A percentile compares a stretch with the other conserved stretches of the same genome.
phyloP scores from a whole-genome alignment of 2,329 filamentous ascomycete genomes.

The Diaporthe sp. region DNA sequence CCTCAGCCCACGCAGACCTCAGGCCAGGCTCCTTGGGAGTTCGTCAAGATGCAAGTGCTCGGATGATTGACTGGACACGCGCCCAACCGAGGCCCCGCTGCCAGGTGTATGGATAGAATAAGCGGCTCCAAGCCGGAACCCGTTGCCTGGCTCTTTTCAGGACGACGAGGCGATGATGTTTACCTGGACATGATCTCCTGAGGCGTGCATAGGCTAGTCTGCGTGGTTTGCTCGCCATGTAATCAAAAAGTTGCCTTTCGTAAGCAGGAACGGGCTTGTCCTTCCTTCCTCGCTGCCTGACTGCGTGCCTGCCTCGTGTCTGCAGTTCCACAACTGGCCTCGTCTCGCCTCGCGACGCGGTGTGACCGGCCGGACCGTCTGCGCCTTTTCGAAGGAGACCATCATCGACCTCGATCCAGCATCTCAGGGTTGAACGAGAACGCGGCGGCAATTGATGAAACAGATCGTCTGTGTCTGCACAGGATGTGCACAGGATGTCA shows the following conservation, averaged over 20 bases:
- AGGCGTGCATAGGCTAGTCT: background rate
- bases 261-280: background rate
- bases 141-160: background rate
- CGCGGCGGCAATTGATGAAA: background rate
- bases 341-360: background rate
- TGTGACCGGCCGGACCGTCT: background rate
- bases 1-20: background rate
- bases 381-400: background rate
- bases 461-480: background rate
- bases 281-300: background rate
- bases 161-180: background rate
- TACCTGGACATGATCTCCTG: background rate
- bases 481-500: background rate
- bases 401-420: background rate
- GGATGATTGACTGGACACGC: background rate
- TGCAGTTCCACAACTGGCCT: constrained; percentile 1
- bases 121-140: background rate
- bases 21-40: background rate
- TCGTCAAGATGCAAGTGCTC: constrained; percentile 9
- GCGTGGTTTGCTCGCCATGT: too few species aligned
- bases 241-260: background rate
- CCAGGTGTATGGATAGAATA: background rate
- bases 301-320: background rate
- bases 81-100: background rate
- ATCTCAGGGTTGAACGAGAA: background rate